Evolutionary conservation across 306 rosid species (phyloP).

Genomic region (Sicyos edulis): DNA sequence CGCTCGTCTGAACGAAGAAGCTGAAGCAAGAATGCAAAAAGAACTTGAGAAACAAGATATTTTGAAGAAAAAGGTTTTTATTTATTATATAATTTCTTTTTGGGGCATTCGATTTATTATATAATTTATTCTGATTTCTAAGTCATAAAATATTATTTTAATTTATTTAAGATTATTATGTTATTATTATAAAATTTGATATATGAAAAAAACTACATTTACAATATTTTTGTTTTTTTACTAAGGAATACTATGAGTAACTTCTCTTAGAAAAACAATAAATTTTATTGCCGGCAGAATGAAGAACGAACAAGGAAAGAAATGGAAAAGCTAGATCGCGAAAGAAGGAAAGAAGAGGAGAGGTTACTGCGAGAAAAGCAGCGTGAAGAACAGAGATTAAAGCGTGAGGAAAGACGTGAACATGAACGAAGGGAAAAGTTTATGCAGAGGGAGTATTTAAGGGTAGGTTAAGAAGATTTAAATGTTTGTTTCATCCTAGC

Average conservation of each 20-base stretch:
- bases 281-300: slow-evolving; percentile 34
- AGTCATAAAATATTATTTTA: neutral
- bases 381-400: slow-evolving; percentile 79
- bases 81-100: no score
- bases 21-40: slow-evolving; percentile 79
- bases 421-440: slow-evolving; percentile 83
- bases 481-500: neutral
- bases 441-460: slow-evolving; percentile 63
- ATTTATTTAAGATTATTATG: neutral
- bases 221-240: slow-evolving; percentile 1
- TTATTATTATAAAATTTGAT: neutral
- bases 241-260: neutral
- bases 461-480: slow-evolving; percentile 45
- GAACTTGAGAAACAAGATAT: slow-evolving; percentile 93
- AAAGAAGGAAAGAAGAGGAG: slow-evolving; percentile 95
- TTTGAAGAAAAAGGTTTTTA: slow-evolving; percentile 73
- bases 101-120: no score
- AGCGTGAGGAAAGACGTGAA: slow-evolving; percentile 86
- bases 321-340: slow-evolving; percentile 86
- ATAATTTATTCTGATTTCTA: no score
- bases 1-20: slow-evolving; percentile 59
- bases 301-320: slow-evolving; percentile 86
- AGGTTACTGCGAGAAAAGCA: slow-evolving; percentile 84
- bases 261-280: neutral
- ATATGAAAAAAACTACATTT: neutral